Conservation (phyloP, 2,329 filamentous ascomycete species). For the Zalaria obscura region DNA sequence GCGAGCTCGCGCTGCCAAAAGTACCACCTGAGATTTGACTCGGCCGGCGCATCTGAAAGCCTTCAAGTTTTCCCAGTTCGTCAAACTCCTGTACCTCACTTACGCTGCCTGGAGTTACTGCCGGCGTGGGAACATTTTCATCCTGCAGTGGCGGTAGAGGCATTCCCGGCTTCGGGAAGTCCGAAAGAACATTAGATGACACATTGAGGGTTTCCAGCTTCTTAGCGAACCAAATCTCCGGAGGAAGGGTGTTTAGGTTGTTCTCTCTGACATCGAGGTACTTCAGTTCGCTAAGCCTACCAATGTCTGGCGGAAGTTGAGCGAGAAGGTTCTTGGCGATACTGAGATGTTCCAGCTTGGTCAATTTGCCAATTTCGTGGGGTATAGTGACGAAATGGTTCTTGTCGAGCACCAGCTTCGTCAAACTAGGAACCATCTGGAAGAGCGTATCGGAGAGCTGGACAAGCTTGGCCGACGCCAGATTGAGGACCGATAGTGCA, state of each 20-base stretch:
- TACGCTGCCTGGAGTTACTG: constrained; percentile 24
- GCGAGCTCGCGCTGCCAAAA: constrained; percentile 23
- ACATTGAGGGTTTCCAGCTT: constrained; percentile 86
- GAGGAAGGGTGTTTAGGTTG: constrained; percentile 75
- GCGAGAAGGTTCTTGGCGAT: constrained; percentile 84
- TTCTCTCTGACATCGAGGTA: constrained; percentile 85
- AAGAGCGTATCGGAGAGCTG: constrained; percentile 79
- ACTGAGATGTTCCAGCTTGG: constrained; percentile 78
- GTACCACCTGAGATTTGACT: constrained; percentile 60
- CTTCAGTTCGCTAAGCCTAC: constrained; percentile 69
- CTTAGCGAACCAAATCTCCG: constrained; percentile 92
- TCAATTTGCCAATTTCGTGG: constrained; percentile 67
- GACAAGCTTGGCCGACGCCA: constrained; percentile 82
- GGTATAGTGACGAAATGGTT: constrained; percentile 93
- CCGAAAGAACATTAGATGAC: constrained; percentile 83
- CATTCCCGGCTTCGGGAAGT: constrained; percentile 70
- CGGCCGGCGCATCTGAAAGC: constrained; percentile 53
- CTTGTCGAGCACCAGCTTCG: constrained; percentile 78
- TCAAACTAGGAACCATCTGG: constrained; percentile 71
- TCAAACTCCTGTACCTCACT: constrained; percentile 44
- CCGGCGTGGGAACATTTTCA: constrained; percentile 25
- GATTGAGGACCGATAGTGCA: constrained; percentile 71
- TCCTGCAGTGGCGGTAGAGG: constrained; percentile 35
- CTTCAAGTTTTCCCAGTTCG: constrained; percentile 55
- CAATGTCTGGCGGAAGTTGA: constrained; percentile 74